Evolutionary conservation across 768 basidiomycete species (phyloP), one percentile per base, ranked within the genome.

Genomic region (Phaeotremella fagi): DNA sequence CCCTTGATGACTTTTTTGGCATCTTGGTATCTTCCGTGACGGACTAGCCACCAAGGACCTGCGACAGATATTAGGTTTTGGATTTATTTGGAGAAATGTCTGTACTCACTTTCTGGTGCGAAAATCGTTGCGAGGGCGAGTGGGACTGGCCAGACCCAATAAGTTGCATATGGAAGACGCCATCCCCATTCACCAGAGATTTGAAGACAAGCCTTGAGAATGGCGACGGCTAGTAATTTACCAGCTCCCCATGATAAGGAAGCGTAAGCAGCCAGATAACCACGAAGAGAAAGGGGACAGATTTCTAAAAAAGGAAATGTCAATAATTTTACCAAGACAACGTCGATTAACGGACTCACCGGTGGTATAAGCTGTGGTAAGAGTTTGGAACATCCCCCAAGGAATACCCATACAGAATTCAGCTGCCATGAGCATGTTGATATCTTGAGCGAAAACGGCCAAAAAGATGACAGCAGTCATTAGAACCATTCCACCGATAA

Each of bases 111-210:
- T 35, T 68, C 67, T 18, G 71, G 72, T 20, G 61, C 61, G 55
- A 73, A 71, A 58, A 37, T 65, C 52, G 54, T 51, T 16, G 62
- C 72, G 31, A 64, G 25, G 45, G 59, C 35, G 35, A 77, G 60
- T n/a, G 74, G 75, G 9, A 73, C 20, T 11, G 72, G 66, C 74
- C 73, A 76, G 20, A 76, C 50, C 76, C 73, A 69, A 52, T 69
- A 66, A 12, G 70, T 36, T 25, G 62, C 59, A 41, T 59, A 71
- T 33, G 62, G 70, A 23, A 68, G 25, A 16, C 31, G 26, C 64
- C 54, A 54, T 31, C 64, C 70, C 57, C 59, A 69, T 20, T 64
- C 47, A 14, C 51, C 52, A 1, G 59, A 46, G 45, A 70, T 57
- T 18, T 38, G 31, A 0, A 67, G 50, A 20, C 54, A 46, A 11